These are phyloP conservation scores for Exidia glandulosa DNA, from an alignment of 768 basidiomycete species.

Conservation along the genomic window DNA sequence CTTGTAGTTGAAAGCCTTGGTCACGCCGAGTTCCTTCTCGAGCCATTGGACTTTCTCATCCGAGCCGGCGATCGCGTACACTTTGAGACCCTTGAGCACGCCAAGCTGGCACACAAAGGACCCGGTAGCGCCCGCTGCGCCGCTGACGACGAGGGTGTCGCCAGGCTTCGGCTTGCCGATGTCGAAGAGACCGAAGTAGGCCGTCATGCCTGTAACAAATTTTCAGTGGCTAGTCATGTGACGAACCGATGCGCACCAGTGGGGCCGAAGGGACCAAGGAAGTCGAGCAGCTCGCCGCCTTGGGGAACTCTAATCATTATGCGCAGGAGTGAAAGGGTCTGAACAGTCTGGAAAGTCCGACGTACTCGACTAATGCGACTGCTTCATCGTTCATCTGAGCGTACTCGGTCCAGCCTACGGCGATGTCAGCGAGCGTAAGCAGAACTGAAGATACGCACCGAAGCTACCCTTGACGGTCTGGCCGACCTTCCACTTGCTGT, in stretches of 20 bases:
- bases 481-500: conserved; percentile 47
- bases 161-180: conserved; percentile 72
- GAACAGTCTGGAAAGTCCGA: background rate
- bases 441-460: conserved; percentile 33
- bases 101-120: conserved; percentile 75
- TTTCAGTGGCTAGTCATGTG: background rate
- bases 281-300: conserved; percentile 62
- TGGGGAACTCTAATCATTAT: conserved; percentile 35
- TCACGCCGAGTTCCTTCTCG: conserved; percentile 71
- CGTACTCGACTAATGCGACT: conserved; percentile 47
- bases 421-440: background rate
- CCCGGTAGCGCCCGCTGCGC: conserved; percentile 86
- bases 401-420: conserved; percentile 69
- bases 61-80: conserved; percentile 81
- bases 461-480: conserved; percentile 54
- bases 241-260: conserved; percentile 39
- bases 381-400: conserved; percentile 44
- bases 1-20: conserved; percentile 84
- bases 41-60: conserved; percentile 80
- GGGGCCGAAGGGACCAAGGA: conserved; percentile 63
- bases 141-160: conserved; percentile 77
- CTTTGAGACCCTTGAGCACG: conserved; percentile 65
- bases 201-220: conserved; percentile 54
- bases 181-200: conserved; percentile 81
- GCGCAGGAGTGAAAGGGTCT: background rate